Evolutionary conservation across 106 monocot genomes (phyloP).

Genomic region (Dioscorea alata): DNA sequence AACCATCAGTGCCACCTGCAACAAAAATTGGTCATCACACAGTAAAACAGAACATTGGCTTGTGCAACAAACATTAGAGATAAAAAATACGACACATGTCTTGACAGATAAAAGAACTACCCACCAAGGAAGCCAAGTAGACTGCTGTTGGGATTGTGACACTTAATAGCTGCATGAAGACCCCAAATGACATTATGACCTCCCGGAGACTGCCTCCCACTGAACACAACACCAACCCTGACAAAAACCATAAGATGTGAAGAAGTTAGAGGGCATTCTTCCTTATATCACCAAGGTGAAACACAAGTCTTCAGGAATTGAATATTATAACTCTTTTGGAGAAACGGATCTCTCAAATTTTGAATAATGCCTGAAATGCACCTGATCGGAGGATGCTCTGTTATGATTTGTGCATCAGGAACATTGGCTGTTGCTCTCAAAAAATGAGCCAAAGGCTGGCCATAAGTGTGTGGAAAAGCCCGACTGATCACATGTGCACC

Average conservation of each 20-base stretch:
- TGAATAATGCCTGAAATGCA: slow-evolving; percentile 1
- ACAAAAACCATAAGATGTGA: slow-evolving; percentile 1
- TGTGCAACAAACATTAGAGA: too few relatives aligned
- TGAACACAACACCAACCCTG: slow-evolving; percentile 94
- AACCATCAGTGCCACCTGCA: slow-evolving; percentile 81
- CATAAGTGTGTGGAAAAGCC: slow-evolving; percentile 67
- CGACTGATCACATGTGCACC: slow-evolving; percentile 51
- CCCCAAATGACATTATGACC: slow-evolving; percentile 99
- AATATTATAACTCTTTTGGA: too few relatives aligned
- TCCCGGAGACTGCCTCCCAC: slow-evolving; percentile 93
- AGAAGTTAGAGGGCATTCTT: too few relatives aligned
- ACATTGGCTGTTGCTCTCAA: slow-evolving; percentile 41
- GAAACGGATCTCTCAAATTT: too few relatives aligned
- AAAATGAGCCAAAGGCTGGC: slow-evolving; percentile 72
- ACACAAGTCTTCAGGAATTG: too few relatives aligned
- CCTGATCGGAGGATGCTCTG: slow-evolving; percentile 55
- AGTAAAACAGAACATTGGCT: neutral
- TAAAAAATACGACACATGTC: neutral
- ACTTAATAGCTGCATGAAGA: slow-evolving; percentile 67
- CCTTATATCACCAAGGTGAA: too few relatives aligned
- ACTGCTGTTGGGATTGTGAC: slow-evolving; percentile 62
- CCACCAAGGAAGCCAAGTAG: slow-evolving; percentile 94
- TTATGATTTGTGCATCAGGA: slow-evolving; percentile 66
- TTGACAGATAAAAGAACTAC: slow-evolving; percentile 1
- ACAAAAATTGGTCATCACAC: neutral